Conservation (phyloP, 2,329 filamentous ascomycete species). For the Aureobasidium subglaciale region DNA sequence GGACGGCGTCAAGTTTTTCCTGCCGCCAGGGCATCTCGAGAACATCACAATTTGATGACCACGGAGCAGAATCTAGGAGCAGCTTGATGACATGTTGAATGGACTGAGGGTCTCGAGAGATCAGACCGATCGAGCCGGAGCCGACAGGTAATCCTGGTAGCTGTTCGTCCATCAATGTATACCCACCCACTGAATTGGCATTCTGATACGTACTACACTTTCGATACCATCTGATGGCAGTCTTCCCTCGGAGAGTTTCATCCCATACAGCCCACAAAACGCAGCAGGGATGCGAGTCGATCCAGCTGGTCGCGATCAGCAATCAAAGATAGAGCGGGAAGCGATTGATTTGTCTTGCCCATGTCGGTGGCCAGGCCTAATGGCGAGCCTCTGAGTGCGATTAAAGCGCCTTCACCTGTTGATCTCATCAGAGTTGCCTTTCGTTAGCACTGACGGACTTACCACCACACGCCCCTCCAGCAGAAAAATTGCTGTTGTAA, state of each 20-base stretch:
- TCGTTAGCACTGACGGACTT: neutral
- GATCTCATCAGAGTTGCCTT: neutral
- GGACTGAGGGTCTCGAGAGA: slow-evolving; percentile 12
- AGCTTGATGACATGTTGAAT: slow-evolving; percentile 15
- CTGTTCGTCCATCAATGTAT: too few species aligned
- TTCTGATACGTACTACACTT: slow-evolving; percentile 15
- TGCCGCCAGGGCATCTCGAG: slow-evolving; percentile 20
- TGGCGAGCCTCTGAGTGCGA: slow-evolving; percentile 19
- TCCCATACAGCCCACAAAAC: slow-evolving; percentile 19
- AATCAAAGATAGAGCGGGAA: slow-evolving; percentile 3
- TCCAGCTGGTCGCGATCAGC: slow-evolving; percentile 13
- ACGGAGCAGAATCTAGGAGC: slow-evolving; percentile 16
- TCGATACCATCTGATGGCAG: slow-evolving; percentile 17
- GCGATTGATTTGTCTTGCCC: slow-evolving; percentile 4
- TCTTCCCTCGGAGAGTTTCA: slow-evolving; percentile 17
- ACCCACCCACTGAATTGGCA: too few species aligned
- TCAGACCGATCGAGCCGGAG: slow-evolving; percentile 18
- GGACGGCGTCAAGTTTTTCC: slow-evolving; percentile 16
- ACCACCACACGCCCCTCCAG: slow-evolving; percentile 20
- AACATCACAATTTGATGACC: slow-evolving; percentile 13
- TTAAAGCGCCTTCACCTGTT: slow-evolving; percentile 20
- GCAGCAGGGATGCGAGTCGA: slow-evolving; percentile 20
- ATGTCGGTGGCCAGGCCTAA: slow-evolving; percentile 20
- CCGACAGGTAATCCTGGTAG: slow-evolving; percentile 19
- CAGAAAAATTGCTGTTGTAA: slow-evolving; percentile 17